Percentiles rank a stretch among this genome's conserved stretches.
phyloP scores from a whole-genome alignment of 352 stramenopile genomes.

The Globisporangium spinosum region DNA sequence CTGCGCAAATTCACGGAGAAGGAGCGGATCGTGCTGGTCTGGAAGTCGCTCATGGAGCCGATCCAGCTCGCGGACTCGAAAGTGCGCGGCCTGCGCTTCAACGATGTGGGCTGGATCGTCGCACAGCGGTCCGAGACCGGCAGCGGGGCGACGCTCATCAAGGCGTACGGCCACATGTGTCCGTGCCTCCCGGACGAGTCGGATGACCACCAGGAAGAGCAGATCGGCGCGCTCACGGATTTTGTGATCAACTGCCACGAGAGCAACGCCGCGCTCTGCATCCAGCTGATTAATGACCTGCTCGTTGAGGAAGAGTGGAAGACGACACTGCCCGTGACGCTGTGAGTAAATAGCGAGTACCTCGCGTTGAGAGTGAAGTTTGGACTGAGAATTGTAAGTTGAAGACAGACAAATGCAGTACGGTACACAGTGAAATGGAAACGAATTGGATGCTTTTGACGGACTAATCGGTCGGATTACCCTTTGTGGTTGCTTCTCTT shows the following conservation, averaged over 20 bases:
- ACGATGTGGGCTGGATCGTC: conserved; percentile 32
- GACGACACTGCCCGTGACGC: conserved; percentile 11
- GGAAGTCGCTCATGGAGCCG: conserved; percentile 42
- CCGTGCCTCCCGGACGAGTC: conserved; percentile 9
- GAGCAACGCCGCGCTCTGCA: conserved; percentile 24
- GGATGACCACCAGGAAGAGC: conserved; percentile 29
- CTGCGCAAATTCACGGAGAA: conserved; percentile 33
- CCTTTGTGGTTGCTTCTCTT: not conserved
- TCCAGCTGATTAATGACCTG: conserved; percentile 31
- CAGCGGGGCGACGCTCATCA: conserved; percentile 9
- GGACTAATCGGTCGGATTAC: not conserved
- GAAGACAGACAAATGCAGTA: not conserved
- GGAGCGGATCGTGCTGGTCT: conserved; percentile 36
- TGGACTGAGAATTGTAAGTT: not conserved
- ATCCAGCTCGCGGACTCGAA: conserved; percentile 31
- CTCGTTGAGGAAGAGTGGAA: conserved; percentile 50
- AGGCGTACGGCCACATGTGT: conserved; percentile 13
- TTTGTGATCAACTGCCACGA: conserved; percentile 38
- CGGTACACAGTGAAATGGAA: not conserved
- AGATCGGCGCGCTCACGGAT: conserved; percentile 33
- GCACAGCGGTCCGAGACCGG: conserved; percentile 4
- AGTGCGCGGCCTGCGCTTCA: conserved; percentile 29
- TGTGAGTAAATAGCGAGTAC: conserved; percentile 5
- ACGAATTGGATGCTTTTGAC: not conserved
- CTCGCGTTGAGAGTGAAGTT: not conserved